Evolutionary conservation across 345 rosid genomes (phyloP), one percentile per base, ranked within the genome.

Genomic region (Limnanthes douglasii): DNA sequence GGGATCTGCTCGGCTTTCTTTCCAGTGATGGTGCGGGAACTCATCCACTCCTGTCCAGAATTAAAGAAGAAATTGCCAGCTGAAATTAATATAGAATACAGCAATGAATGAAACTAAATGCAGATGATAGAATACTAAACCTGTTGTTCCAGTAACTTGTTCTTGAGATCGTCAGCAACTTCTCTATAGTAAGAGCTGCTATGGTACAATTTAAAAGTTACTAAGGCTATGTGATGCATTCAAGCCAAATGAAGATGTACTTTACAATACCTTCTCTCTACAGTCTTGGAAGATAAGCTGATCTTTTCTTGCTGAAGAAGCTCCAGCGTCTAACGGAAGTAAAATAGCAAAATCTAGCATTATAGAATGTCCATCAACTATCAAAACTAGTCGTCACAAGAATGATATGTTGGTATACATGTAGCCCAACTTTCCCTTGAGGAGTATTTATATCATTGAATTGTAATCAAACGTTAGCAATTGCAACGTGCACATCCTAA

Each of bases 311-410:
- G 83, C 41, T 56, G 59, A 36, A 80, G 54, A 43, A 72, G 83
- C 61, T 58, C 78, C 64, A 72, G 4, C 11, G 73, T 72, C 90
- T 80, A 53, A 12, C n/a, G n/a, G n/a, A n/a, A n/a, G n/a, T n/a
- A n/a, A n/a, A n/a, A 37, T 37, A 49, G 20, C 18, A 30, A 40
- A 18, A 20, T 21, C 28, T 29, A 46, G 14, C 12, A 47, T 2
- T 17, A 20, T 5, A 21, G n/a, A n/a, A n/a, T n/a, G n/a, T n/a
- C n/a, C n/a, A n/a, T n/a, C n/a, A n/a, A n/a, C n/a, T n/a, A n/a
- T n/a, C n/a, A n/a, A n/a, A n/a, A n/a, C n/a, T n/a, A n/a, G n/a
- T n/a, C n/a, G n/a, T n/a, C n/a, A n/a, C n/a, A n/a, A n/a, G n/a
- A n/a, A n/a, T n/a, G n/a, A n/a, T n/a, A n/a, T n/a, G n/a, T n/a